Evolutionary conservation across 768 basidiomycete species (phyloP).

Genomic region (Pilatotrama ljubarskyi): DNA sequence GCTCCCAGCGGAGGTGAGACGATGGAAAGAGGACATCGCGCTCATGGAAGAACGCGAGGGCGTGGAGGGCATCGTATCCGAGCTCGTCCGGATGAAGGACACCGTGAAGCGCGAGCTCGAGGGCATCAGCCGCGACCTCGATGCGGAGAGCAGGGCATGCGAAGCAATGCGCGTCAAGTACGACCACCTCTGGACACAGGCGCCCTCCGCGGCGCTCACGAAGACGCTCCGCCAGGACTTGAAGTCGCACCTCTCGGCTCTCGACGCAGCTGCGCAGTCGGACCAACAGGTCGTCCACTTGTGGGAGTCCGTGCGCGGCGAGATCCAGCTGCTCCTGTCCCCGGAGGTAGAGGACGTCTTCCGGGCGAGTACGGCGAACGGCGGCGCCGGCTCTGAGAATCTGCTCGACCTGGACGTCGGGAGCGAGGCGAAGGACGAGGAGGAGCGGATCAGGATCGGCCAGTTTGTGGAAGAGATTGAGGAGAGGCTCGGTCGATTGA

Average conservation of each 20-base stretch:
- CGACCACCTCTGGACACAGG: slow-evolving; percentile 84
- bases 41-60: slow-evolving; percentile 67
- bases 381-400: slow-evolving; percentile 39
- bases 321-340: slow-evolving; percentile 63
- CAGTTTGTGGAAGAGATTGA: slow-evolving; percentile 73
- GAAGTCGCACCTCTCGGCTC: slow-evolving; percentile 67
- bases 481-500: slow-evolving; percentile 72
- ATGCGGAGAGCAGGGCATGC: slow-evolving; percentile 82
- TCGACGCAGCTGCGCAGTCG: slow-evolving; percentile 76
- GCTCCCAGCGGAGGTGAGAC: slow-evolving; percentile 66
- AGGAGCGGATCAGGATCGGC: slow-evolving; percentile 67
- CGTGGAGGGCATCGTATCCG: slow-evolving; percentile 61
- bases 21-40: slow-evolving; percentile 74
- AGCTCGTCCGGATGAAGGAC: slow-evolving; percentile 60
- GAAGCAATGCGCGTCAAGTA: slow-evolving; percentile 88
- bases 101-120: slow-evolving; percentile 63
- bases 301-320: slow-evolving; percentile 69
- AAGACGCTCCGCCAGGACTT: slow-evolving; percentile 75
- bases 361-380: slow-evolving; percentile 47
- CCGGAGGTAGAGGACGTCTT: slow-evolving; percentile 65
- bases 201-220: slow-evolving; percentile 73
- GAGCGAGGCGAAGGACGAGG: slow-evolving; percentile 57
- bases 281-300: slow-evolving; percentile 73
- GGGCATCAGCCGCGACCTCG: slow-evolving; percentile 62
- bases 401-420: slow-evolving; percentile 76